Conservation (phyloP, 306 rosid species). For the Parietaria judaica region DNA sequence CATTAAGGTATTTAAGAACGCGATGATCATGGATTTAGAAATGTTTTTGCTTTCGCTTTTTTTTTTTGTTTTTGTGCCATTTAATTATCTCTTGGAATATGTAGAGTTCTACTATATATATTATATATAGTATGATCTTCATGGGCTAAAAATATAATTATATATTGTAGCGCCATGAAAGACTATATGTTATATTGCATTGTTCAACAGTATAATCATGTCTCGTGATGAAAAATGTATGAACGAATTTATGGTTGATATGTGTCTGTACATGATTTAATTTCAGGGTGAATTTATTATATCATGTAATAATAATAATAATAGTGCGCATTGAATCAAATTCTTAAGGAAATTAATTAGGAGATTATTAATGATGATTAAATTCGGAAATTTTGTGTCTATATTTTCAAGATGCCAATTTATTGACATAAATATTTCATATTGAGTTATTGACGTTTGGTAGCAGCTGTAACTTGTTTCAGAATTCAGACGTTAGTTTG, state of each 20-base stretch:
- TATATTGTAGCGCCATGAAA: neutral
- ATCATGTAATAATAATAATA: too few species aligned
- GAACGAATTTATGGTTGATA: neutral
- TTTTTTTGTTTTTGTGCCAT: neutral
- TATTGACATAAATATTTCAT: too few species aligned
- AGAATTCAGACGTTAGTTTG: neutral
- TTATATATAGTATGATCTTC: neutral
- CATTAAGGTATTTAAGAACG: slow-evolving; percentile 1
- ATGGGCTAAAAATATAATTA: neutral
- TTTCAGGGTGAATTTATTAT: too few species aligned
- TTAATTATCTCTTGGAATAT: neutral
- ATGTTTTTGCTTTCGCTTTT: neutral
- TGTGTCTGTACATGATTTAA: too few species aligned
- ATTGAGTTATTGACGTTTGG: too few species aligned
- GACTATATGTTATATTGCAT: neutral
- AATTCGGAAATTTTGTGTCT: neutral
- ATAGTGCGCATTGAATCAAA: too few species aligned
- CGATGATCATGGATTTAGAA: neutral
- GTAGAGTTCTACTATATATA: neutral
- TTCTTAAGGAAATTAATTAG: neutral
- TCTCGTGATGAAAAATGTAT: slow-evolving; percentile 9
- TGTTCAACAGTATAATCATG: slow-evolving; percentile 3
- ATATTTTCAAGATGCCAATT: neutral
- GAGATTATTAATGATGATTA: neutral
- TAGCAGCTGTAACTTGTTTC: too few species aligned